These are phyloP conservation scores for Calamus simplicifolius DNA, from an alignment of 176 grass and related monocot species.

Conservation along the genomic window DNA sequence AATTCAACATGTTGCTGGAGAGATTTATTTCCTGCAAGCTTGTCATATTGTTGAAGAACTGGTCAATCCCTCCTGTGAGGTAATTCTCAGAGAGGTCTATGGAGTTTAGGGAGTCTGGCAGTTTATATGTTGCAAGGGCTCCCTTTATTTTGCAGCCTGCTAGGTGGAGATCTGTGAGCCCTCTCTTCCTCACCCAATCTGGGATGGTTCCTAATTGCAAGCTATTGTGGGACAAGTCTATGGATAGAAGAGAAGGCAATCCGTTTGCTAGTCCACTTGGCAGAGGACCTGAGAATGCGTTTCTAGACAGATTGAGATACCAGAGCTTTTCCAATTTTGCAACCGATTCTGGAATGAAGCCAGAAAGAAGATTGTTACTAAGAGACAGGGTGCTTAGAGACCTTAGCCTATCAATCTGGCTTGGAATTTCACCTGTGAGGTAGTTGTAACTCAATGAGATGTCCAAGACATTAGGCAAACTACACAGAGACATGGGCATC, in stretches of 20 bases:
- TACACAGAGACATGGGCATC: constrained; percentile 46
- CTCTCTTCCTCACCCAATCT: constrained; percentile 34
- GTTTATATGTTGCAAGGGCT: constrained; percentile 10
- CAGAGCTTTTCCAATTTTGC: constrained; percentile 49
- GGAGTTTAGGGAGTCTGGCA: constrained; percentile 32
- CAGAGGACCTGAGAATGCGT: constrained; percentile 33
- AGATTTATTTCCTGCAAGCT: neutral
- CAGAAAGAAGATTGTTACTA: constrained; percentile 35
- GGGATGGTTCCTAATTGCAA: constrained; percentile 33
- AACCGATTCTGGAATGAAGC: constrained; percentile 48
- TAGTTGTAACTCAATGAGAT: constrained; percentile 53
- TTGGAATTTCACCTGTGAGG: constrained; percentile 39
- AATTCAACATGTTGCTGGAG: constrained; percentile 1
- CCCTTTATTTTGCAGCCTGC: constrained; percentile 35
- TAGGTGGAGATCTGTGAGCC: constrained; percentile 34
- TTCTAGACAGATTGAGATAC: constrained; percentile 60
- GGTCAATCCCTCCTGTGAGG: constrained; percentile 38
- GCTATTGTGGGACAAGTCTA: constrained; percentile 35
- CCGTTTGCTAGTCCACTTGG: constrained; percentile 29
- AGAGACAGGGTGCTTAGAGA: constrained; percentile 52
- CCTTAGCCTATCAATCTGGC: constrained; percentile 35
- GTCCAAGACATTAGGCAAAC: constrained; percentile 28
- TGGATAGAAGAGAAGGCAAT: constrained; percentile 32
- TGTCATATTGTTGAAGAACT: constrained; percentile 48
- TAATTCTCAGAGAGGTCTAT: constrained; percentile 60